Conservation (phyloP, 352 stramenopile species). For the Phytophthora boehmeriae region DNA sequence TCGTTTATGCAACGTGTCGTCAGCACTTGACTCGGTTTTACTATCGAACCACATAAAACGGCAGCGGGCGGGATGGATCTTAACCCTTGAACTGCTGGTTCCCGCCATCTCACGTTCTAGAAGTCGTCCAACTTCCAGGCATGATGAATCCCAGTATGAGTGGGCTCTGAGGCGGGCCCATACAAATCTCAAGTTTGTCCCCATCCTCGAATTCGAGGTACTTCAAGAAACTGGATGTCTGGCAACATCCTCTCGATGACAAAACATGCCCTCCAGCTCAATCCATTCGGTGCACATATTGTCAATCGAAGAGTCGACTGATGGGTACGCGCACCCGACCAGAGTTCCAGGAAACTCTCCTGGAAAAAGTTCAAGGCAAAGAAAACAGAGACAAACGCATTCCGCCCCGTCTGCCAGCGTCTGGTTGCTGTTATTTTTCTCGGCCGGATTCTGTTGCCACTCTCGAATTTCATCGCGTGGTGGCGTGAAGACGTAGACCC, state of each 20-base stretch:
- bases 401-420: too few species aligned
- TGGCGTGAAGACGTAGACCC: conserved; percentile 20
- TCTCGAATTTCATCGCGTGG: conserved; percentile 30
- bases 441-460: conserved; percentile 1
- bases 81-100: not conserved
- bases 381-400: too few species aligned
- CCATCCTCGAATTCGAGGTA: not conserved
- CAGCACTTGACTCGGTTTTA: too few species aligned
- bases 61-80: not conserved
- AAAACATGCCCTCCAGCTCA: too few species aligned
- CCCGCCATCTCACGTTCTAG: not conserved
- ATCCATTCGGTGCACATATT: too few species aligned
- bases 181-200: not conserved
- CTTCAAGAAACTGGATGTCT: not conserved
- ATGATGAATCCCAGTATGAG: not conserved
- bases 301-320: not conserved
- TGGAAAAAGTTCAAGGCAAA: too few species aligned
- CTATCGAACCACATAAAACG: not conserved
- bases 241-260: too few species aligned
- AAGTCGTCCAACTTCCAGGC: not conserved
- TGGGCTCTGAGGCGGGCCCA: not conserved
- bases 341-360: not conserved
- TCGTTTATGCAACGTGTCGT: too few species aligned
- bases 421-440: too few species aligned
- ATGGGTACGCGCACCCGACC: not conserved